These are phyloP conservation scores for Pistacia vera DNA, from an alignment of 345 rosid genomes.

Conservation along the genomic window DNA sequence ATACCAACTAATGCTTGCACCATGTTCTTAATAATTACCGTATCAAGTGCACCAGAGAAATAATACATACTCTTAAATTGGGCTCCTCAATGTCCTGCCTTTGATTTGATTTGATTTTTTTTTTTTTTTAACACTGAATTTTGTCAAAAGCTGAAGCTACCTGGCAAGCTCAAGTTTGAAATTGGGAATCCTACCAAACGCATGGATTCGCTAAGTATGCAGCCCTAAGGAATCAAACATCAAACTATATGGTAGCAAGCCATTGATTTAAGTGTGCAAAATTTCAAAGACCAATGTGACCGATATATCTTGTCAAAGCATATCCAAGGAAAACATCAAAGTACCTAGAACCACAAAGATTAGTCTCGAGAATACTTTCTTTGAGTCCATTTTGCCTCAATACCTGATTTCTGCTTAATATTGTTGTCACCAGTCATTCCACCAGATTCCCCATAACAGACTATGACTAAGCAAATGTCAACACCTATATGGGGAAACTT, in stretches of 20 bases:
- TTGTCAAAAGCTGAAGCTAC: background rate
- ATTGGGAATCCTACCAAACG: no score
- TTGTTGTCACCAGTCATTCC: background rate
- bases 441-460: conserved; percentile 3
- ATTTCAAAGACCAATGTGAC: background rate
- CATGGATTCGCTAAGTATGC: background rate
- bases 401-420: background rate
- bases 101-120: no score
- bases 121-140: background rate
- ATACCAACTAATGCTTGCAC: background rate
- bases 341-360: background rate
- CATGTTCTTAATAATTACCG: background rate
- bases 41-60: conserved; percentile 3
- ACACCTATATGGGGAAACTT: background rate
- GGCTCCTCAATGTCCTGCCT: background rate
- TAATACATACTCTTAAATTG: background rate
- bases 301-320: background rate
- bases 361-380: background rate
- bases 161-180: background rate
- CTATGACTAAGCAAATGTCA: background rate
- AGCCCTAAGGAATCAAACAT: background rate
- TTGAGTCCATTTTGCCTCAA: conserved; percentile 1
- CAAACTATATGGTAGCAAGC: background rate
- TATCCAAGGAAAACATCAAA: background rate
- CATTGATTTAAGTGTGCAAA: background rate